Evolutionary conservation across 257 asterid genomes (phyloP), one percentile per base, ranked within the genome.

Genomic region (Haberlea rhodopensis): DNA sequence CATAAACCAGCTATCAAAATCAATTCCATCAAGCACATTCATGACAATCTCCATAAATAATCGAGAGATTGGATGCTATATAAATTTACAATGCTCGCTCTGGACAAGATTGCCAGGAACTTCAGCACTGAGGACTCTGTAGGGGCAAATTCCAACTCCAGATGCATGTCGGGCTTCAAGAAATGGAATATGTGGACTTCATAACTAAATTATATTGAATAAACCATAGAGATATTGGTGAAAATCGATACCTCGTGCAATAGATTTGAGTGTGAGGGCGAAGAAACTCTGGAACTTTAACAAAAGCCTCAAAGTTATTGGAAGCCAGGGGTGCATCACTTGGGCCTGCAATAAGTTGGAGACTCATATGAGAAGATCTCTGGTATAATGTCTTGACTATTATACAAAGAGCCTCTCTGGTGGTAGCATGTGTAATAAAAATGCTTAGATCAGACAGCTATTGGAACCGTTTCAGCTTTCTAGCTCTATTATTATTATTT

Each of bases 291-390:
- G 99, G 99, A 62, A 87, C 97, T 81, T 89, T 94, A 65, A 94
- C 87, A 77, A 94, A 90, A 62, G 99, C 89, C 75, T 94, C 96
- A 75, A 94, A 90, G 77, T 87, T 90, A 76, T 83, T 86, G 57
- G 97, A 67, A 72, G 99, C 97, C 78, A 94, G 83, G 60, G 95
- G 97, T 43, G 95, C 87, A 78, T 94, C 97, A 78, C 82, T 86
- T 64, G 97, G 99, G 73, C 97, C 99, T 94, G 92, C 70, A 70
- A 63, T 59, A 71, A 58, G 55, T 75, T 28, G 69, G 40, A 64
- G n/a, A 63, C 63, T 46, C 63, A 68, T 60, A 23, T 67, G 46
- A 60, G 37, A 24, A 34, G 19, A 65, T 58, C 67, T 66, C 54
- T 11, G 28, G 21, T 27, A 57, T 60, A 65, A 28, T 26, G 49